Conservation (phyloP, 495 filamentous ascomycete genomes). For the Glarea lozoyensis region DNA sequence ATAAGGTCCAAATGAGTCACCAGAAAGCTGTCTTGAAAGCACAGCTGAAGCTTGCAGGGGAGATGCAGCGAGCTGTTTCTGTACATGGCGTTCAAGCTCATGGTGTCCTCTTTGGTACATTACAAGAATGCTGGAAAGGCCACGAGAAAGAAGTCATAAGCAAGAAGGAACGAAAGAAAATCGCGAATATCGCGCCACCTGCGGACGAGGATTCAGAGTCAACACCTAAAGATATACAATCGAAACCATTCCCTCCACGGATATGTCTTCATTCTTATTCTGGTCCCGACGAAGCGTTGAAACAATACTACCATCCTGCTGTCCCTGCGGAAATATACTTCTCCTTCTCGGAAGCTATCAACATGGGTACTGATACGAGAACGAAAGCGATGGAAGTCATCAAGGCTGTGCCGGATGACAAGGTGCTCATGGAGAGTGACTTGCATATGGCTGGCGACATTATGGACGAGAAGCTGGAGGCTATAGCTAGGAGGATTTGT, state of each 20-base stretch:
- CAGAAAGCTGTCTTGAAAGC: slow-evolving; percentile 67
- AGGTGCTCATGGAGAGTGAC: slow-evolving; percentile 83
- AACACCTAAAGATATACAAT: slow-evolving; percentile 2
- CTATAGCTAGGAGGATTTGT: slow-evolving; percentile 65
- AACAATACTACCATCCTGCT: slow-evolving; percentile 65
- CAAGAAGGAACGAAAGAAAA: slow-evolving; percentile 47
- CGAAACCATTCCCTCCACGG: slow-evolving; percentile 69
- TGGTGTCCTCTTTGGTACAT: slow-evolving; percentile 66
- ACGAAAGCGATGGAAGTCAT: slow-evolving; percentile 56
- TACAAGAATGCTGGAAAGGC: slow-evolving; percentile 73
- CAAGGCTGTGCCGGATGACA: slow-evolving; percentile 63
- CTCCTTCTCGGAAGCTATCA: slow-evolving; percentile 80
- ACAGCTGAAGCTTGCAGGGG: slow-evolving; percentile 79
- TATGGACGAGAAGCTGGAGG: slow-evolving; percentile 74
- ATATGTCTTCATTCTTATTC: slow-evolving; percentile 94
- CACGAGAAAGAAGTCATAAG: slow-evolving; percentile 64
- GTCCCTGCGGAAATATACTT: slow-evolving; percentile 77
- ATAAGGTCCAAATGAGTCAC: slow-evolving; percentile 69
- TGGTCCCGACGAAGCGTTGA: slow-evolving; percentile 65
- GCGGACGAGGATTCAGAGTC: slow-evolving; percentile 28
- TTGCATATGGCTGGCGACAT: slow-evolving; percentile 71
- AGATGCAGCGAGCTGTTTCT: slow-evolving; percentile 71
- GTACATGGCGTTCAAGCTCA: slow-evolving; percentile 91
- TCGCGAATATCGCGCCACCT: slow-evolving; percentile 20
- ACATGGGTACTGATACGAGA: slow-evolving; percentile 52